Evolutionary conservation across 441 rosid species (phyloP).

Genomic region (Gossypium davidsonii): DNA sequence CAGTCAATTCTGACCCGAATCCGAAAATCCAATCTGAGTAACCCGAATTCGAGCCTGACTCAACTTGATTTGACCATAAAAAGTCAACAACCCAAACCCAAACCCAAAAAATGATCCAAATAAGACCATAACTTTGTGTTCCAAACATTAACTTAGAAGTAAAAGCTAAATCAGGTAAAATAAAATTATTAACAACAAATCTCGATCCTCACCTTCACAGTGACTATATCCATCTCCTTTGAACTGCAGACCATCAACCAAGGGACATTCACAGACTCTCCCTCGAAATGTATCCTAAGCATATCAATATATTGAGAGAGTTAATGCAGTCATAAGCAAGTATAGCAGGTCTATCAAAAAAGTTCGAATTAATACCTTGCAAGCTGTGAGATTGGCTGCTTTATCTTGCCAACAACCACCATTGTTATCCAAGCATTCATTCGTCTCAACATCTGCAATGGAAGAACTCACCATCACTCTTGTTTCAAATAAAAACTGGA

Average conservation of each 20-base stretch:
- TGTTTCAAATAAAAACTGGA: slow-evolving; percentile 1
- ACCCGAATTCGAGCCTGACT: too few species aligned
- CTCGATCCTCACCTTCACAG: slow-evolving; percentile 68
- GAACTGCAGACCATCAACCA: slow-evolving; percentile 86
- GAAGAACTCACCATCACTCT: slow-evolving; percentile 10
- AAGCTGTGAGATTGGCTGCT: slow-evolving; percentile 76
- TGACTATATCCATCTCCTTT: slow-evolving; percentile 96
- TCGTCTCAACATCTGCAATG: slow-evolving; percentile 84
- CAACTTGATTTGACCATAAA: too few species aligned
- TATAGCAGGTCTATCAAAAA: background rate
- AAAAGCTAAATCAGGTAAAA: background rate
- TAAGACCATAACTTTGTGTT: background rate
- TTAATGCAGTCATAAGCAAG: background rate
- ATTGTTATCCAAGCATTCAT: slow-evolving; percentile 89
- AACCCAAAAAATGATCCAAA: background rate
- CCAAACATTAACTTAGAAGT: background rate
- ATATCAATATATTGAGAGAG: background rate
- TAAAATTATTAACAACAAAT: background rate
- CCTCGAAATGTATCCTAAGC: slow-evolving; percentile 96
- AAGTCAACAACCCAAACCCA: too few species aligned
- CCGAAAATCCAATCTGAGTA: too few species aligned
- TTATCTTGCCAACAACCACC: slow-evolving; percentile 98
- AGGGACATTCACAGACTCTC: slow-evolving; percentile 88
- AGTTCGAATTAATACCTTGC: slow-evolving; percentile 55
- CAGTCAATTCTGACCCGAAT: too few species aligned